A percentile compares a stretch with the other conserved stretches of the same genome.
These are phyloP conservation scores for Wallacemonas collosoma DNA, from an alignment of 208 protist genomes.

Conservation along the genomic window DNA sequence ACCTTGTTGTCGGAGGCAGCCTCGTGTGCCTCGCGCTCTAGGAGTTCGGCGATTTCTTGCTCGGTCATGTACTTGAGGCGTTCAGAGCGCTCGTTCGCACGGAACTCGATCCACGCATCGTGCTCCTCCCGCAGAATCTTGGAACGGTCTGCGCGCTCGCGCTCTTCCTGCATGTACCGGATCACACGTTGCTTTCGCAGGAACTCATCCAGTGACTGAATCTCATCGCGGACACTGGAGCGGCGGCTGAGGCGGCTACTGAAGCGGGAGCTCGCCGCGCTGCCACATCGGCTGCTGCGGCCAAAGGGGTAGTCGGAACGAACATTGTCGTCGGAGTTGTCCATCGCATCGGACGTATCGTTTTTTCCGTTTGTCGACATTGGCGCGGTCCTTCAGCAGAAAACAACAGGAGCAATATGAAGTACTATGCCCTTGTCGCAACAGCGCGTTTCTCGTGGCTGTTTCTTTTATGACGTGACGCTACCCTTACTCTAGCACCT, in stretches of 20 bases:
- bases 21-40: constrained; percentile 65
- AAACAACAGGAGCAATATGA: too few species aligned
- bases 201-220: constrained; percentile 76
- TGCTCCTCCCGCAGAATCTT: constrained; percentile 76
- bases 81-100: constrained; percentile 59
- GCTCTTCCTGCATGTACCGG: constrained; percentile 85
- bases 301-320: constrained; percentile 29
- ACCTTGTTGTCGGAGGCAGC: constrained; percentile 36
- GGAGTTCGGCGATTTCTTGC: constrained; percentile 65
- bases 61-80: constrained; percentile 78
- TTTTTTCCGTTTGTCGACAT: constrained; percentile 10
- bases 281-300: constrained; percentile 40
- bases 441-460: too few species aligned
- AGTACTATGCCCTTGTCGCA: too few species aligned
- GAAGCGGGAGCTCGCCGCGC: constrained; percentile 53
- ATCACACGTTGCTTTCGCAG: constrained; percentile 84
- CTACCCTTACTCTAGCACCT: too few species aligned
- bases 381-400: neutral
- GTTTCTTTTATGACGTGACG: too few species aligned
- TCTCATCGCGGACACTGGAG: constrained; percentile 76
- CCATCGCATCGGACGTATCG: constrained; percentile 6
- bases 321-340: constrained; percentile 28
- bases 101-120: constrained; percentile 70
- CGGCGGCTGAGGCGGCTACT: constrained; percentile 70
- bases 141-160: constrained; percentile 66